Percentiles rank a stretch among this genome's conserved stretches.
Evolutionary conservation across 345 rosid species (phyloP).

Genomic region (Euphorbia tirucalli): DNA sequence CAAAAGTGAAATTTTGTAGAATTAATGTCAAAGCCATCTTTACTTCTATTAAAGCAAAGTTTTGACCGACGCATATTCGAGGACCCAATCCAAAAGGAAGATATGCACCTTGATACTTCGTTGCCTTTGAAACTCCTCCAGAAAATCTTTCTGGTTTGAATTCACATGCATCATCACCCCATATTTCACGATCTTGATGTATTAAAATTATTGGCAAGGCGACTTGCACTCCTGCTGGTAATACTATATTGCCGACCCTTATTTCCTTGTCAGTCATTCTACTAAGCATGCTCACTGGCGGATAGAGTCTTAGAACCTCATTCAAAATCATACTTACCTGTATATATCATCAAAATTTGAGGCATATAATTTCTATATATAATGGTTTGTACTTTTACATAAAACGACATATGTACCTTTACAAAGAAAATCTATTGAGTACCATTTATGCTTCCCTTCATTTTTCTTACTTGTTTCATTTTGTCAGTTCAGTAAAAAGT

Average conservation of each 20-base stretch:
- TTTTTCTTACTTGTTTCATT: too few species aligned
- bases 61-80: constrained; percentile 41
- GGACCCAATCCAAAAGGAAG: constrained; percentile 45
- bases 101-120: constrained; percentile 25
- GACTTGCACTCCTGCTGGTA: constrained; percentile 16
- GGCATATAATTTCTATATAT: too few species aligned
- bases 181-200: constrained; percentile 11
- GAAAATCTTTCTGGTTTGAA: constrained; percentile 47
- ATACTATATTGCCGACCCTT: constrained; percentile 8
- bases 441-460: too few species aligned
- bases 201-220: constrained; percentile 3
- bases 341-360: neutral
- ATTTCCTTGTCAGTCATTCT: neutral
- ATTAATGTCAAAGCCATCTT: constrained; percentile 51
- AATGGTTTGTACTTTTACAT: too few species aligned
- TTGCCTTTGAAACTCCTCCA: constrained; percentile 41
- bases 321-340: constrained; percentile 25
- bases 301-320: constrained; percentile 24
- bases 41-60: constrained; percentile 52
- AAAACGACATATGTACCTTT: neutral
- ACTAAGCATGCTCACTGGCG: neutral
- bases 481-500: too few species aligned
- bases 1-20: constrained; percentile 38
- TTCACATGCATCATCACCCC: constrained; percentile 24
- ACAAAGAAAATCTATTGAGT: too few species aligned